Conservation (phyloP, 805 yeast genomes). For the Pichia sporocuriosa region DNA sequence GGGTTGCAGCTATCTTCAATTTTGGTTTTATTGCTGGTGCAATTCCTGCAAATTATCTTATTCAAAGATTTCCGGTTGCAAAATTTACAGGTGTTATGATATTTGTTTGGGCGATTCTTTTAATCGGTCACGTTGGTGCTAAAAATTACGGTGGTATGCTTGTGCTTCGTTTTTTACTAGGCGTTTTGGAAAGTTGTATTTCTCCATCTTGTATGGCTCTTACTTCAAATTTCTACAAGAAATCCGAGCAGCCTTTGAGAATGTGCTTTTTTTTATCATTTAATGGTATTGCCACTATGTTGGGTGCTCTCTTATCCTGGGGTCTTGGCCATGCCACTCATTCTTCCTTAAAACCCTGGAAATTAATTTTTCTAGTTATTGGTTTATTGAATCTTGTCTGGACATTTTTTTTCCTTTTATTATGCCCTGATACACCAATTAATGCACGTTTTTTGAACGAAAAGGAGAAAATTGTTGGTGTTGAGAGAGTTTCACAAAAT, state of each 20-base stretch:
- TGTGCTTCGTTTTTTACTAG: slow-evolving; percentile 43
- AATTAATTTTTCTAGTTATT: slow-evolving; percentile 28
- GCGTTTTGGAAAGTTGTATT: slow-evolving; percentile 34
- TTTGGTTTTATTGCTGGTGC: slow-evolving; percentile 46
- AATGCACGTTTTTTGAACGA: slow-evolving; percentile 31
- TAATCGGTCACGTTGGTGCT: slow-evolving; percentile 42
- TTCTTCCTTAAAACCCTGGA: slow-evolving; percentile 26
- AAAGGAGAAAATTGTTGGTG: slow-evolving; percentile 31
- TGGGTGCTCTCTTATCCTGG: slow-evolving; percentile 29
- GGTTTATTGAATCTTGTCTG: slow-evolving; percentile 30
- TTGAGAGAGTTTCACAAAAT: slow-evolving; percentile 28
- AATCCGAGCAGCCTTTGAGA: slow-evolving; percentile 28
- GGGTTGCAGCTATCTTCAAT: slow-evolving; percentile 26
- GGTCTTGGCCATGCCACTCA: slow-evolving; percentile 25
- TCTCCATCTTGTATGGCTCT: slow-evolving; percentile 33
- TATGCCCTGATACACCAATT: slow-evolving; percentile 31
- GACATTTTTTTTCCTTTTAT: slow-evolving; percentile 26
- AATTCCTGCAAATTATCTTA: slow-evolving; percentile 41
- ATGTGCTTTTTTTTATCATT: slow-evolving; percentile 27
- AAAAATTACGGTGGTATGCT: slow-evolving; percentile 40
- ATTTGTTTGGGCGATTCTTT: slow-evolving; percentile 41
- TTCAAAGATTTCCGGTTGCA: slow-evolving; percentile 42
- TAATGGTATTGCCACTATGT: slow-evolving; percentile 27
- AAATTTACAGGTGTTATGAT: slow-evolving; percentile 24
- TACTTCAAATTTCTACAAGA: slow-evolving; percentile 28